These are phyloP conservation scores for Lenzites betulinus DNA, from an alignment of 768 basidiomycete genomes.

Conservation along the genomic window DNA sequence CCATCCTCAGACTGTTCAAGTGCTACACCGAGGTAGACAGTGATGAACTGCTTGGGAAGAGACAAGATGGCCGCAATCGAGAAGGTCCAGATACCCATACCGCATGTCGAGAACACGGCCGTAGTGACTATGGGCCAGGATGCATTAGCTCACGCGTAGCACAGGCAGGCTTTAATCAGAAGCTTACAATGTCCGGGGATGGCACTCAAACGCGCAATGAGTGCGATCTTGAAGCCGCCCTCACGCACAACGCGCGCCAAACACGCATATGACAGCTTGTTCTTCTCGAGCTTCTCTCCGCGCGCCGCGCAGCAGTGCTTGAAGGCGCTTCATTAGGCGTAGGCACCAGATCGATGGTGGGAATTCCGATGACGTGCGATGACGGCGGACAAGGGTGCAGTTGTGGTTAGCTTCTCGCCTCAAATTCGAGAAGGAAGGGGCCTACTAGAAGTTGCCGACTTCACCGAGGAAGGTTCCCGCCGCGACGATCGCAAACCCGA, in stretches of 20 bases:
- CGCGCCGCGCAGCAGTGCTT: conserved; percentile 75
- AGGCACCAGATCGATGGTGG: background rate
- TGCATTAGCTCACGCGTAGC: conserved; percentile 1
- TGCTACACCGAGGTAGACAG: conserved; percentile 87
- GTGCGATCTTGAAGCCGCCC: conserved; percentile 84
- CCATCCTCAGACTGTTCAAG: conserved; percentile 51
- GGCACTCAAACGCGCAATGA: conserved; percentile 76
- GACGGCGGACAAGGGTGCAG: background rate
- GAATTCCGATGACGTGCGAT: background rate
- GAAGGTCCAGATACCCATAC: conserved; percentile 81
- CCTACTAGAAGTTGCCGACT: conserved; percentile 85
- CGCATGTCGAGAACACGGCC: conserved; percentile 85
- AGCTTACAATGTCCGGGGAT: conserved; percentile 84
- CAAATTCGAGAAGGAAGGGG: conserved; percentile 6
- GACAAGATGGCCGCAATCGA: conserved; percentile 78
- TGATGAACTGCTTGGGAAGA: conserved; percentile 88
- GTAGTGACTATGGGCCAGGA: conserved; percentile 64
- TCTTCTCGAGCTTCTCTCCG: conserved; percentile 64
- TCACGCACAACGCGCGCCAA: conserved; percentile 68
- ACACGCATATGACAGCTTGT: conserved; percentile 48
- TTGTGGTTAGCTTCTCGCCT: background rate
- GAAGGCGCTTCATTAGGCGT: conserved; percentile 61
- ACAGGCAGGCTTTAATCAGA: background rate
- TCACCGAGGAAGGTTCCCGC: conserved; percentile 86
- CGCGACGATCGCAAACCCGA: conserved; percentile 84